Base-by-base conservation (phyloP, 257 asterid species). In the Nyctanthes arbortristis region DNA sequence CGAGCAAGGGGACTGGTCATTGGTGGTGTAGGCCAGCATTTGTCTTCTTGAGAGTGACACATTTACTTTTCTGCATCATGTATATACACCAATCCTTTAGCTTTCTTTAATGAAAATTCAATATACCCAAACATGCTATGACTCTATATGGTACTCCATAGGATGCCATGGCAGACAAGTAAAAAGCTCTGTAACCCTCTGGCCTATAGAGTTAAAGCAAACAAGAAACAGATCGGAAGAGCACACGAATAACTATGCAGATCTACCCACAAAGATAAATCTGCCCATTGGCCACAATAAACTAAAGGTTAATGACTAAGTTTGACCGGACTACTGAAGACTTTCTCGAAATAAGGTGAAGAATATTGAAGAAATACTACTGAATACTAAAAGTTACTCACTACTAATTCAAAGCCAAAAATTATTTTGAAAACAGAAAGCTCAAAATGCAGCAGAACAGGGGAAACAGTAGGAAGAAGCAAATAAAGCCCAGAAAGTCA, bases 31-130 rank as follows among this genome's bases (percentile, higher is more conserved):
- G 43, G 83, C 73, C n/a, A 84, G 76, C 82, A 86, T 45, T 68
- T 84, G 80, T 40, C 96, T 74, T 73, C 91, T 82, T 34, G 89
- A 71, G 3, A 86, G 63, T 37, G 96, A 89, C 3, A 2, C 80
- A 64, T 86, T 84, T 35, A 89, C 85, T 71, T 73, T 83, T 52
- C 96, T 89, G 88, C 80, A 61, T 18, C 31, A 36, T n/a, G 30
- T n/a, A 14, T 39, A 43, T 0, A 7, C 31, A 30, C 22, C 9
- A 49, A 24, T 11, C 10, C 24, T 37, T 25, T 5, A 63, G 25
- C 24, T 63, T 39, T 63, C 52, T 11, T 24, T 62, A 22, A 24
- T 24, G 54, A 36, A 36, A 34, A 18, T 33, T 16, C 14, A 37
- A 2, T n/a, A 24, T 20, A 24, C 67, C 25, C 28, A 32, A 33